Evolutionary conservation across 352 stramenopile species (phyloP), one percentile per base, ranked within the genome.

Genomic region (Globisporangium ultimum): DNA sequence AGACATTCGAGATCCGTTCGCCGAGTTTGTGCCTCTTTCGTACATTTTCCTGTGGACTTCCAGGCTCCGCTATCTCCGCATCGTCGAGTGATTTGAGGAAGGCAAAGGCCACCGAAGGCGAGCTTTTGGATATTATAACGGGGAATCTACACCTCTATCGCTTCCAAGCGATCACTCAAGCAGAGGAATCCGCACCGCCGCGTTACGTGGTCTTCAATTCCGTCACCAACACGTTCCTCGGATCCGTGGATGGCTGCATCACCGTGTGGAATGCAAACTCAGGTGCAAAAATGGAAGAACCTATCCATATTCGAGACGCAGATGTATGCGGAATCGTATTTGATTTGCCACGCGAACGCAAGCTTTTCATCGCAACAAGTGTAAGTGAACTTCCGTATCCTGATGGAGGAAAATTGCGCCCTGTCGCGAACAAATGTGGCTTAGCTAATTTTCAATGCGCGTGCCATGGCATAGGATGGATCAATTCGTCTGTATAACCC

Each of bases 201-300:
- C 66, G 67, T 1, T 67, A 72, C 40, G 73, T 91, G 2, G 55
- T 80, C 3, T 91, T 80, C 67, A 89, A 87, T 55, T 49, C 68
- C 8, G 67, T 88, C 6, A 61, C 79, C n/a, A 85, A 87, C 41
- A 76, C 68, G 12, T 88, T 89, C 28, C 72, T 88, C 5, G 80
- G 78, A 2, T 71, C 71, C 0, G 71, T 88, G 0, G 80, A 79
- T 40, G 80, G 78, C 43, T 59, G 66, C 10, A 80, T 91, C 55
- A 87, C 78, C 0, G 75, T 91, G 38, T 91, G 80, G 80, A 86
- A 67, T 56, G 80, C 64, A 10, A 87, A 88, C 61, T 86, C 77
- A 14, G 80, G 80, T 0, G 60, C 49, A 3, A 87, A 87, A 60
- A 68, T 84, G 18, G 72, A 88, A 42, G 76, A 84, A 21, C 76